These are phyloP conservation scores for Globisporangium sylvaticum DNA, from an alignment of 352 stramenopile species.

Conservation along the genomic window DNA sequence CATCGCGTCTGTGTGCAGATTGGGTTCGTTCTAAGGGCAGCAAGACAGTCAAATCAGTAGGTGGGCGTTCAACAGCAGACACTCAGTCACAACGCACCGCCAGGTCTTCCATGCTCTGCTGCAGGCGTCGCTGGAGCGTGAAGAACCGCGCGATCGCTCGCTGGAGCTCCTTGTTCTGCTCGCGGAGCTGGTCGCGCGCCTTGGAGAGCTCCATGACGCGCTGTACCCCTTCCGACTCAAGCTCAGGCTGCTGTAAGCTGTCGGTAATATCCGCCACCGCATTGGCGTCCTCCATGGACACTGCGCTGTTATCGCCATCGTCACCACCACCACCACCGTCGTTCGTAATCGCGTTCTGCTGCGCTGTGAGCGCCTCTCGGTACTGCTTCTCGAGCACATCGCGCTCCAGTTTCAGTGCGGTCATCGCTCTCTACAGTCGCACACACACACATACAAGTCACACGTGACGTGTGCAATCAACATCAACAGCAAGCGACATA, in stretches of 20 bases:
- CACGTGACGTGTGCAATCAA: too few relatives aligned
- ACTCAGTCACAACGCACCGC: neutral
- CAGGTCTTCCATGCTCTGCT: conserved; percentile 17
- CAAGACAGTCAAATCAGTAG: neutral
- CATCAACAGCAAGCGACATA: too few relatives aligned
- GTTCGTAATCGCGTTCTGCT: conserved; percentile 9
- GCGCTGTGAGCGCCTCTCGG: conserved; percentile 28
- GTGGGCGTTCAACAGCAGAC: neutral
- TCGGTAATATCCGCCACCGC: neutral
- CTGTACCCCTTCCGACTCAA: conserved; percentile 4
- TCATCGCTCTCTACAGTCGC: conserved; percentile 41
- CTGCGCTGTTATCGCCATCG: too few relatives aligned
- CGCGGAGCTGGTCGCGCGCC: conserved; percentile 31
- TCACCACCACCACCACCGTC: too few relatives aligned
- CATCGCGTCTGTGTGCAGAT: neutral
- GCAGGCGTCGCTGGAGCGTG: conserved; percentile 43
- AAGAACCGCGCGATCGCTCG: conserved; percentile 30
- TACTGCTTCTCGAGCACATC: conserved; percentile 37
- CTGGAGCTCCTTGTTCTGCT: conserved; percentile 51
- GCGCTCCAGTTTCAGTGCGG: conserved; percentile 42
- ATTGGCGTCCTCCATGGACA: too few relatives aligned
- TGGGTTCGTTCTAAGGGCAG: conserved; percentile 1
- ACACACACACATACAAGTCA: neutral
- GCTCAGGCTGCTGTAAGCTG: neutral
- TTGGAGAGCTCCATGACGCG: conserved; percentile 15